Conservation (phyloP, 306 rosid genomes). For the Fagus crenata region DNA sequence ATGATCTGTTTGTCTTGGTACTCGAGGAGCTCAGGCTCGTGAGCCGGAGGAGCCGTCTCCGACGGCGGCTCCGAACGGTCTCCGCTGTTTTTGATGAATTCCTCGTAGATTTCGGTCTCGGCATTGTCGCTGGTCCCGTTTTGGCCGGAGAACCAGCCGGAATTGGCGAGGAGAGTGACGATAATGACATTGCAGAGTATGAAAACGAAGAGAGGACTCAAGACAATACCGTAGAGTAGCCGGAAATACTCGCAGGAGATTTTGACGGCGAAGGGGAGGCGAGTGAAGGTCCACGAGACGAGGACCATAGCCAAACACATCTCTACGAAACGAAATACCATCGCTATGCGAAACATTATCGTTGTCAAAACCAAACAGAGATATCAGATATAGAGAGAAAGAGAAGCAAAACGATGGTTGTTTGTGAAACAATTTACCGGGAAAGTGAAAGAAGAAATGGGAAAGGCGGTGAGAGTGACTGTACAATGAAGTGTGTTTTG, state of each 20-base stretch:
- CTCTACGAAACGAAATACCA: conserved; percentile 48
- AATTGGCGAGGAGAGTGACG: conserved; percentile 54
- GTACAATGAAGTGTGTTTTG: no score
- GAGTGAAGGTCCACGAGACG: conserved; percentile 55
- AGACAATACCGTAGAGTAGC: conserved; percentile 35
- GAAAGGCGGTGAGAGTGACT: neutral
- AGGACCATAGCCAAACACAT: conserved; percentile 39
- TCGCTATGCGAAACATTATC: conserved; percentile 34
- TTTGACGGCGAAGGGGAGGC: conserved; percentile 53
- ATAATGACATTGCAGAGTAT: conserved; percentile 65
- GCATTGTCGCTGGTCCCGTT: neutral
- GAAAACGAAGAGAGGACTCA: conserved; percentile 69
- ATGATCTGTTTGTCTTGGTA: conserved; percentile 56
- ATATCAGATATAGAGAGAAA: neutral
- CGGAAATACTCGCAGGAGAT: conserved; percentile 46
- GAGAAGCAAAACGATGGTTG: neutral
- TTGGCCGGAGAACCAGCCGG: conserved; percentile 24
- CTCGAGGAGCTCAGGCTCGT: conserved; percentile 25
- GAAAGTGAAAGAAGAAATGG: neutral
- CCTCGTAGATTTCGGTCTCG: conserved; percentile 31
- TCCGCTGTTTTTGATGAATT: conserved; percentile 14
- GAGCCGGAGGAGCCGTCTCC: conserved; percentile 1
- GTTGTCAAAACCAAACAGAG: neutral
- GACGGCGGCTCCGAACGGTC: neutral
- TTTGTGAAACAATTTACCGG: conserved; percentile 9